A percentile compares a stretch with the other conserved stretches of the same genome.
Conservation (phyloP, 495 filamentous ascomycete species). For the Hyphodiscus hymeniophilus region DNA sequence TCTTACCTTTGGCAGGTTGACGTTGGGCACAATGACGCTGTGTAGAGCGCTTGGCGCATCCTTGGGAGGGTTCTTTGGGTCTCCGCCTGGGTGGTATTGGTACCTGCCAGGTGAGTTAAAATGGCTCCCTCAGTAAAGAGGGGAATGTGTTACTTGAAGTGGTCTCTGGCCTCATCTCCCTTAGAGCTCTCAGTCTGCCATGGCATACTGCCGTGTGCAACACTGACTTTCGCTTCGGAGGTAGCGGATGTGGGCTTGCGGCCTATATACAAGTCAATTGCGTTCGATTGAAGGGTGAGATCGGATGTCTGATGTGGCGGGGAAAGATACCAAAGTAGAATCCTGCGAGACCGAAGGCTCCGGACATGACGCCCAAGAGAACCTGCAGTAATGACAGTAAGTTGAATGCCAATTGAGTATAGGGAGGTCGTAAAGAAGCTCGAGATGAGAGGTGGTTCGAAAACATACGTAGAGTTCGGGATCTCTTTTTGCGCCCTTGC, state of each 20-base stretch:
- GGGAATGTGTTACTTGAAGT: conserved; percentile 60
- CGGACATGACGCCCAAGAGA: conserved; percentile 84
- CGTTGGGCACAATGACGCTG: conserved; percentile 85
- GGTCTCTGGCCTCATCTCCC: conserved; percentile 38
- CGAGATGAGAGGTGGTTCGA: background rate
- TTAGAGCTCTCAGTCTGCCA: conserved; percentile 64
- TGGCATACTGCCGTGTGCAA: conserved; percentile 71
- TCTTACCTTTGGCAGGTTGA: conserved; percentile 81
- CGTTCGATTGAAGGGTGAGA: background rate
- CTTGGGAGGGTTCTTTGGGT: conserved; percentile 63
- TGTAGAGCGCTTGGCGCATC: conserved; percentile 93
- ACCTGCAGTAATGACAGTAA: conserved; percentile 45
- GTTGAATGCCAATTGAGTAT: background rate
- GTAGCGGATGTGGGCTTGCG: conserved; percentile 76
- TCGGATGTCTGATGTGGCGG: conserved; percentile 6
- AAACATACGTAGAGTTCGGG: conserved; percentile 73
- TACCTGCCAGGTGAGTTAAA: background rate
- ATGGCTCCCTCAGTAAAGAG: background rate
- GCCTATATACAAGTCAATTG: conserved; percentile 39
- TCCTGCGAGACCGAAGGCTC: conserved; percentile 77
- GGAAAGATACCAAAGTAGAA: conserved; percentile 61
- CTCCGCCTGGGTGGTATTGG: conserved; percentile 82
- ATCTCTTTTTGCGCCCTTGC: conserved; percentile 63
- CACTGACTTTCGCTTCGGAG: conserved; percentile 69
- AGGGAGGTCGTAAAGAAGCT: background rate